Evolutionary conservation across 768 basidiomycete genomes (phyloP).

Genomic region (Dendrothele bispora): DNA sequence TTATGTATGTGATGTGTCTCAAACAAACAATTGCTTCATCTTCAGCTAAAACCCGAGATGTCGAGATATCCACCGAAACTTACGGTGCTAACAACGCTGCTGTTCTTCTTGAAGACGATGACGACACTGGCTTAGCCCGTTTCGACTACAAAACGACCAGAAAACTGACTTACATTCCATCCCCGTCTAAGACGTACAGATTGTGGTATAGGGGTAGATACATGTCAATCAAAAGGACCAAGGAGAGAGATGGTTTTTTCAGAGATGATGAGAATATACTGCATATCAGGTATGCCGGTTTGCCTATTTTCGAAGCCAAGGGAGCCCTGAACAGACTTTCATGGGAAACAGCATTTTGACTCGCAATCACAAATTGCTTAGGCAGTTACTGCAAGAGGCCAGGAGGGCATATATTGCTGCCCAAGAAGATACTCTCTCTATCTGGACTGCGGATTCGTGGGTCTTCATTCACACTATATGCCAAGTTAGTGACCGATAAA

Average conservation of each 20-base stretch:
- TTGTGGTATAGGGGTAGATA: constrained; percentile 52
- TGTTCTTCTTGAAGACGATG: constrained; percentile 36
- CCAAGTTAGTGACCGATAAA: no score
- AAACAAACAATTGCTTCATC: no score
- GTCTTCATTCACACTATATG: no score
- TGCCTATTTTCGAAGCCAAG: background rate
- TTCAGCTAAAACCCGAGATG: constrained; percentile 44
- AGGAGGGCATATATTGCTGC: constrained; percentile 51
- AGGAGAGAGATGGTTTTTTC: constrained; percentile 32
- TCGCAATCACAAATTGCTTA: constrained; percentile 43
- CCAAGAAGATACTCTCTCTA: constrained; percentile 48
- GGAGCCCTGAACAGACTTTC: background rate
- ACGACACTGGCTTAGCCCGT: constrained; percentile 30
- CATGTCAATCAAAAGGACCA: constrained; percentile 36
- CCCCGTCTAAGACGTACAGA: constrained; percentile 34
- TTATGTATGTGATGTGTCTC: background rate
- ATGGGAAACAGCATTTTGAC: constrained; percentile 45
- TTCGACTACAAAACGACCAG: constrained; percentile 22
- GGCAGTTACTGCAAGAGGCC: constrained; percentile 53
- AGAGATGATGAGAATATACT: constrained; percentile 37
- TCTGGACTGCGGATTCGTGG: constrained; percentile 51
- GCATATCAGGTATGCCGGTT: constrained; percentile 37
- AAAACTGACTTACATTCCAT: constrained; percentile 44
- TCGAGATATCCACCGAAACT: constrained; percentile 47
- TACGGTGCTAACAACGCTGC: constrained; percentile 34